Base-by-base conservation (phyloP, 2,329 filamentous ascomycete species). In the Trichoderma pleuroti region DNA sequence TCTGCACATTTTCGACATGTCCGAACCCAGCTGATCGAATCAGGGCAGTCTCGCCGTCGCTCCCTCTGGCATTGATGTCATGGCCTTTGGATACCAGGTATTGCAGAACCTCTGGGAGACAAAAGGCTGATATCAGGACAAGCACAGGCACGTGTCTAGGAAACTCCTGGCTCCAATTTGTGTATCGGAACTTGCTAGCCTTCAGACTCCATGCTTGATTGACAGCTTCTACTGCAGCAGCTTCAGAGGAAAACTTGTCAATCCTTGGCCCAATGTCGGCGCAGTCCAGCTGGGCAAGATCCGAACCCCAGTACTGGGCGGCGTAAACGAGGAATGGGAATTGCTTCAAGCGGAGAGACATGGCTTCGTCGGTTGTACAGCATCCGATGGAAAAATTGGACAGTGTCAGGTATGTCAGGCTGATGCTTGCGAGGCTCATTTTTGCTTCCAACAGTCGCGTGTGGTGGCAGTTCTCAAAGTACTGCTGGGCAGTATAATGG, bases 401-500 rank as follows among this genome's bases (percentile, higher is more conserved):
- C 36, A 67, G 8, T 16, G 54, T 28, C 18, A 67, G 5, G 12
- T 57, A 67, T 16, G 49, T 28, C 46, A 67, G 49, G 36, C 64
- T 57, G 11, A 30, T 32, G 11, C 10, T 60, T 39, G 64, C 26
- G 11, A 67, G 64, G 10, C n/a, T 60, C 14, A 66, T 12, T 18
- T 10, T 49, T n/a, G 61, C 61, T 21, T 18, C 30, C 14, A 24
- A 2, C 5, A 64, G n/a, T 26, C 21, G 46, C 8, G 16, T 16
- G 11, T n/a, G 39, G 30, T 64, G 61, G 10, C 28, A 52, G 16
- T 34, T 46, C 9, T 70, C 63, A 60, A 70, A 70, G 52, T 70
- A 70, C n/a, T 70, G 61, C 6, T 70, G 69, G 11, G 69, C 62
- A n/a, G 69, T 60, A 14, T 70, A 60, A 46, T 70, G 69, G 26